These are phyloP conservation scores for Nectriaceae sp. DNA, from an alignment of 2,329 filamentous ascomycete genomes.

Conservation along the genomic window DNA sequence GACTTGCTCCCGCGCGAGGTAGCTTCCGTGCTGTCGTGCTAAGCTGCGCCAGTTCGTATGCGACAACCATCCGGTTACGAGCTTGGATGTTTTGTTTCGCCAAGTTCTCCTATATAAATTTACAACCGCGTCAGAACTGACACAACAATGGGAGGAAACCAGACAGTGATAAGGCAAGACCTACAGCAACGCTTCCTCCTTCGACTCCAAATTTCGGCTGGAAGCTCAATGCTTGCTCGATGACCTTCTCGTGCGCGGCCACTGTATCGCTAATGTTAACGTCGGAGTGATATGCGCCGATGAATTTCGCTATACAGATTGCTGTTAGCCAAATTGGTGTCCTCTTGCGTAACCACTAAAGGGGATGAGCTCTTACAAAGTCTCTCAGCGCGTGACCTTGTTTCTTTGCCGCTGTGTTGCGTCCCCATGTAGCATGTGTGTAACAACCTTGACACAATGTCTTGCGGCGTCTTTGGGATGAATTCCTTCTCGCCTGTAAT, in stretches of 20 bases:
- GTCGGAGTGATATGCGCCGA: slow-evolving; percentile 73
- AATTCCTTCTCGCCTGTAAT: slow-evolving; percentile 44
- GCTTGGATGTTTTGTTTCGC: slow-evolving; percentile 69
- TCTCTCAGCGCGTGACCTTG: slow-evolving; percentile 63
- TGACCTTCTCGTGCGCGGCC: slow-evolving; percentile 59
- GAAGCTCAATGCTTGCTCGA: slow-evolving; percentile 61
- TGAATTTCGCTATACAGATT: slow-evolving; percentile 54
- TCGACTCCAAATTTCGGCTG: slow-evolving; percentile 51
- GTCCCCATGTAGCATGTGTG: slow-evolving; percentile 63
- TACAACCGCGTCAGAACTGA: too few species aligned
- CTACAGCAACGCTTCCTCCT: too few species aligned
- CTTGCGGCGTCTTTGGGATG: slow-evolving; percentile 56
- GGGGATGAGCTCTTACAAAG: too few species aligned
- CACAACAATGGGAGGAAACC: too few species aligned
- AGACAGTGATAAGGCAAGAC: too few species aligned
- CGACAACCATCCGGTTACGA: slow-evolving; percentile 59
- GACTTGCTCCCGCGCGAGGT: slow-evolving; percentile 26
- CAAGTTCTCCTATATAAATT: slow-evolving; percentile 48
- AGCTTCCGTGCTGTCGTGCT: slow-evolving; percentile 21
- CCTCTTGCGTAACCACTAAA: too few species aligned
- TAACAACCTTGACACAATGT: slow-evolving; percentile 49
- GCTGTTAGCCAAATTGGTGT: too few species aligned
- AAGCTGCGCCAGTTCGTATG: slow-evolving; percentile 50
- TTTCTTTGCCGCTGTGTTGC: slow-evolving; percentile 67
- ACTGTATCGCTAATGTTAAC: slow-evolving; percentile 72